Base-by-base conservation (phyloP, 1,284 basidiomycete species). In the Sanghuangporus sanghuang region DNA sequence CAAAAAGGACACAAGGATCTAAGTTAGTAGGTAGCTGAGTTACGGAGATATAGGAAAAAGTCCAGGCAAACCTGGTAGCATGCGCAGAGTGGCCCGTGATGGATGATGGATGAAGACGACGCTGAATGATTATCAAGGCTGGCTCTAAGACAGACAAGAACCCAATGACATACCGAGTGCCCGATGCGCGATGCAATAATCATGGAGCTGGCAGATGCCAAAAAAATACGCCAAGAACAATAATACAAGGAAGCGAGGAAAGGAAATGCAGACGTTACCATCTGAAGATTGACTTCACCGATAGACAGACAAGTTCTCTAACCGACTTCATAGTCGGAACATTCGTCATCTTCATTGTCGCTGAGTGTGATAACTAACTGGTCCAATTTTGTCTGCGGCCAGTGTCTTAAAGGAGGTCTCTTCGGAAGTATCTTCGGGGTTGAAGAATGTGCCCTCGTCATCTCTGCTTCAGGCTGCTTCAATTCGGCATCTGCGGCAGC, bases 291-390 rank as follows among this genome's bases (percentile, higher is more conserved):
- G 49, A 14, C 23, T 23, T 23, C 48, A 35, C 44, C 44, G 39
- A 46, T 18, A 40, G 23, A 61, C 8, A 4, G 42, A 40, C 9
- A 36, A 39, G 35, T 52, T 21, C 2, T 14, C 53, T 18, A 52
- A 36, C 39, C 58, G 36, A 35, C 36, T n/a, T 32, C 49, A 50
- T 35, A 21, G n/a, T 14, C 48, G 44, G 16, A 16, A 27, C 27
- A n/a, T 23, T 27, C 50, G 16, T 57, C 61, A 50, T 62, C 54
- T 57, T 62, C 61, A 40, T 46, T 57, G 36, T 62, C 61, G 48
- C 61, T 62, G 2, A 62, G 36, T 23, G 55, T 7, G 21, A 62
- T 27, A 11, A 62, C 35, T 46, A 52, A 27, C 27, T 62, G 54
- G 40, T 62, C 61, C 36, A 11, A 32, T 38, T 27, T 57, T 18